Evolutionary conservation across 169 alveolate genomes (phyloP).

Genomic region (Cyclospora cayetanensis): DNA sequence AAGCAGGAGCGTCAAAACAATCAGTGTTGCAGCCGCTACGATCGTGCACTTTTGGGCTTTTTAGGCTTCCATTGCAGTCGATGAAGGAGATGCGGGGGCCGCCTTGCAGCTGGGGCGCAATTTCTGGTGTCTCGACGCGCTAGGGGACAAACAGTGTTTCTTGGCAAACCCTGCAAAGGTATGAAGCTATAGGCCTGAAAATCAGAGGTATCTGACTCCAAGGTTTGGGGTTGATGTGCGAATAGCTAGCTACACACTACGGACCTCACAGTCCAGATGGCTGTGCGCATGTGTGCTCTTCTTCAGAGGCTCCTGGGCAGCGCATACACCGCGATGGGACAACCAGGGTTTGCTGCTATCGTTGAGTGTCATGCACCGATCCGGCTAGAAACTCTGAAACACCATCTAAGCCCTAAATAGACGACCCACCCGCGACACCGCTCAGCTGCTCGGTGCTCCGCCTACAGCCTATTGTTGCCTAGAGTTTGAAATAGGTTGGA

Average conservation of each 20-base stretch:
- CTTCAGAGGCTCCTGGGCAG: neutral
- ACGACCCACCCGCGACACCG: no score
- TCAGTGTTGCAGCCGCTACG: no score
- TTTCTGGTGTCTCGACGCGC: neutral
- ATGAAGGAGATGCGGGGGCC: neutral
- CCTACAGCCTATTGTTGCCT: no score
- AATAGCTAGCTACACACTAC: no score
- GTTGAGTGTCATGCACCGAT: no score
- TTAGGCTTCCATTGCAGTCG: neutral
- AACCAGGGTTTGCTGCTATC: neutral
- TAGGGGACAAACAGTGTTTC: neutral
- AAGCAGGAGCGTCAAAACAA: no score
- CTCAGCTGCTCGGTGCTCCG: no score
- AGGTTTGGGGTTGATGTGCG: no score
- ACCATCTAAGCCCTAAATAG: no score
- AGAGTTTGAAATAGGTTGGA: no score
- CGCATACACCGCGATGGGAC: neutral
- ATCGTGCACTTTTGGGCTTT: no score
- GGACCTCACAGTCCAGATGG: neutral
- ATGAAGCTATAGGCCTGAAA: neutral
- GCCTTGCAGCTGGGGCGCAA: neutral
- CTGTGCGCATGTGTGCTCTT: neutral
- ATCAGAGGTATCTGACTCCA: neutral
- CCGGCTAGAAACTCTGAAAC: no score
- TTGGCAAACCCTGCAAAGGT: neutral